Evolutionary conservation across 2,329 filamentous ascomycete genomes (phyloP).

Genomic region (Zymoseptoria tritici): DNA sequence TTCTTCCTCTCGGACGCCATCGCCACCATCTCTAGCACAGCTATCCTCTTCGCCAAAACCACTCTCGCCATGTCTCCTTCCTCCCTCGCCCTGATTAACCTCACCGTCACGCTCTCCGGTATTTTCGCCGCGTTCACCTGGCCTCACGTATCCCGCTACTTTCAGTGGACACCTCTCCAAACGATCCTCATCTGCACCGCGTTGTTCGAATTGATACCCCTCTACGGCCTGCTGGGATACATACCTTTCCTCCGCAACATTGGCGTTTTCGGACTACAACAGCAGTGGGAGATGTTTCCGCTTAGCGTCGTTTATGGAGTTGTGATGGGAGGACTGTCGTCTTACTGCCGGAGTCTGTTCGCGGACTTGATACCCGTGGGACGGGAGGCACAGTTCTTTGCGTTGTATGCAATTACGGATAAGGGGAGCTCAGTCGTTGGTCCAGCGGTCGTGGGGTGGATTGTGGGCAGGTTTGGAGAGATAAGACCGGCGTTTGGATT

Average conservation of each 20-base stretch:
- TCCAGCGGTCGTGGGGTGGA: constrained; percentile 83
- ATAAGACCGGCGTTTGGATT: constrained; percentile 75
- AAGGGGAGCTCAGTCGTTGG: constrained; percentile 94
- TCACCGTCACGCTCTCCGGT: constrained; percentile 78
- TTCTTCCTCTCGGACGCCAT: constrained; percentile 91
- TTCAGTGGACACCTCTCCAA: constrained; percentile 68
- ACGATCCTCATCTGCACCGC: constrained; percentile 89
- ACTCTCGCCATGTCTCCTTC: constrained; percentile 82
- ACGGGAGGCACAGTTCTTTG: constrained; percentile 92
- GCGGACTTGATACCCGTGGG: constrained; percentile 91
- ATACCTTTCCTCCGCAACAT: constrained; percentile 67
- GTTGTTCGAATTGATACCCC: constrained; percentile 83
- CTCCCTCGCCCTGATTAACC: constrained; percentile 83
- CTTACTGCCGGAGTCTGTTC: constrained; percentile 86
- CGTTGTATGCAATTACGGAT: constrained; percentile 93
- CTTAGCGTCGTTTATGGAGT: constrained; percentile 86
- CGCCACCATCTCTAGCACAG: constrained; percentile 88
- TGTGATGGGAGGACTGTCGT: constrained; percentile 84
- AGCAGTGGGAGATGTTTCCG: constrained; percentile 95
- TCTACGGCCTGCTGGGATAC: constrained; percentile 86
- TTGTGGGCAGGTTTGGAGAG: constrained; percentile 63
- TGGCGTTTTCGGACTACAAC: constrained; percentile 78
- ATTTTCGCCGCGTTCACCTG: constrained; percentile 85
- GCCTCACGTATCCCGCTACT: constrained; percentile 65
- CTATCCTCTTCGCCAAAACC: constrained; percentile 92